Conservation (phyloP, 1,284 basidiomycete species). For the Rhizopogon parksii region DNA sequence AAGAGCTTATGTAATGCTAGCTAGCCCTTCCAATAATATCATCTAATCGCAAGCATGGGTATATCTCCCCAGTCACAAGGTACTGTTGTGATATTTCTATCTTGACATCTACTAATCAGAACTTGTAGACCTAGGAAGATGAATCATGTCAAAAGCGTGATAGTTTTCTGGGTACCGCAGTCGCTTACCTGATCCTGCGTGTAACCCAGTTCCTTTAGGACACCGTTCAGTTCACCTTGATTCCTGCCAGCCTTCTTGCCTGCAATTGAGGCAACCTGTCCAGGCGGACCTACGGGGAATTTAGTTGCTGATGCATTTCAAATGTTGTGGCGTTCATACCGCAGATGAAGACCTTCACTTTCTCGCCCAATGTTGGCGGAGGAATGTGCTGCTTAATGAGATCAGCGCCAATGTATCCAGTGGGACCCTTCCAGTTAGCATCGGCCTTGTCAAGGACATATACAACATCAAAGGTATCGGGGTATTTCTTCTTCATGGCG, state of each 20-base stretch:
- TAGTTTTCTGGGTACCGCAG: background rate
- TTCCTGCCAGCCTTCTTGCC: conserved; percentile 74
- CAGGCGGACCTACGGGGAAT: conserved; percentile 61
- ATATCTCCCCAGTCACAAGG: too few species aligned
- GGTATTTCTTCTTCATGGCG: conserved; percentile 61
- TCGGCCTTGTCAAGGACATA: conserved; percentile 83
- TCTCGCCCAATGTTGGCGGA: conserved; percentile 62
- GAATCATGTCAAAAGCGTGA: conserved; percentile 8
- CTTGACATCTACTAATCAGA: conserved; percentile 26
- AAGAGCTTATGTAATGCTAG: conserved; percentile 24
- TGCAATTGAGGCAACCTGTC: conserved; percentile 73
- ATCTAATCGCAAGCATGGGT: too few species aligned
- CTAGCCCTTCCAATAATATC: conserved; percentile 1
- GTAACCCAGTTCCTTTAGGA: conserved; percentile 85
- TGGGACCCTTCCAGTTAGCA: conserved; percentile 63
- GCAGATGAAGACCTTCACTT: conserved; percentile 87
- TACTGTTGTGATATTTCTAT: background rate
- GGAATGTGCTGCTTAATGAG: conserved; percentile 71
- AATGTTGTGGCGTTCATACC: conserved; percentile 39
- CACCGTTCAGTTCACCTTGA: conserved; percentile 80
- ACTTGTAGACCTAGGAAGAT: conserved; percentile 49
- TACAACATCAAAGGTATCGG: conserved; percentile 72
- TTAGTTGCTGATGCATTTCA: conserved; percentile 1
- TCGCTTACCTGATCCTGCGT: conserved; percentile 65
- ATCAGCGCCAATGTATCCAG: conserved; percentile 69